These are phyloP conservation scores for Kuraishia hungarica DNA, from an alignment of 805 yeast species.

Conservation along the genomic window DNA sequence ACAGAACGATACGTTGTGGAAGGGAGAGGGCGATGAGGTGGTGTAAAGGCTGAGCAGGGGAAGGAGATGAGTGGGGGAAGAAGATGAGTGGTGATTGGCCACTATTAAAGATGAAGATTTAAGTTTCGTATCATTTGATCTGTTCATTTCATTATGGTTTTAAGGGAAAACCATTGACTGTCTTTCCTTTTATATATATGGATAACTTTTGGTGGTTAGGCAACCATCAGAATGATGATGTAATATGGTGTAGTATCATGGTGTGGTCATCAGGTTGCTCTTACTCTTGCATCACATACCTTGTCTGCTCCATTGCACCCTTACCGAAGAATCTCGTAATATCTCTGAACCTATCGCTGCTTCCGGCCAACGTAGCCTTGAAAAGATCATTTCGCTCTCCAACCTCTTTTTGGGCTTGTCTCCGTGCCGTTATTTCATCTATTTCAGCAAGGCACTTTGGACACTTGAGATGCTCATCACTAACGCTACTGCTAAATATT, in stretches of 20 bases:
- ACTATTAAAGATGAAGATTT: too few relatives aligned
- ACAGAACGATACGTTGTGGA: neutral
- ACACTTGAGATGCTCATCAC: slow-evolving; percentile 34
- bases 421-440: slow-evolving; percentile 53
- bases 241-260: too few relatives aligned
- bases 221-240: too few relatives aligned
- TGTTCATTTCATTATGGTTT: too few relatives aligned
- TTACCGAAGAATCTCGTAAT: slow-evolving; percentile 79
- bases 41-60: too few relatives aligned
- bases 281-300: slow-evolving; percentile 3
- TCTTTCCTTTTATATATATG: too few relatives aligned
- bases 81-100: neutral
- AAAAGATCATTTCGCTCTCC: slow-evolving; percentile 60
- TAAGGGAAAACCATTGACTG: too few relatives aligned
- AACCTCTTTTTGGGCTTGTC: slow-evolving; percentile 50
- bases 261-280: neutral
- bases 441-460: slow-evolving; percentile 71
- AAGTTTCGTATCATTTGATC: too few relatives aligned
- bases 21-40: neutral
- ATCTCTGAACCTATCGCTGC: slow-evolving; percentile 60
- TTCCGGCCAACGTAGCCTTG: slow-evolving; percentile 41
- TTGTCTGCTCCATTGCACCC: slow-evolving; percentile 62
- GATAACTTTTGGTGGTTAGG: too few relatives aligned
- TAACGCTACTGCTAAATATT: neutral
- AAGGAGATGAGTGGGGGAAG: too few relatives aligned